Percentiles rank a stretch among this genome's conserved stretches.
Evolutionary conservation across 192 early-diverging fungal genomes (phyloP).

Genomic region (Paraglomus occultum): DNA sequence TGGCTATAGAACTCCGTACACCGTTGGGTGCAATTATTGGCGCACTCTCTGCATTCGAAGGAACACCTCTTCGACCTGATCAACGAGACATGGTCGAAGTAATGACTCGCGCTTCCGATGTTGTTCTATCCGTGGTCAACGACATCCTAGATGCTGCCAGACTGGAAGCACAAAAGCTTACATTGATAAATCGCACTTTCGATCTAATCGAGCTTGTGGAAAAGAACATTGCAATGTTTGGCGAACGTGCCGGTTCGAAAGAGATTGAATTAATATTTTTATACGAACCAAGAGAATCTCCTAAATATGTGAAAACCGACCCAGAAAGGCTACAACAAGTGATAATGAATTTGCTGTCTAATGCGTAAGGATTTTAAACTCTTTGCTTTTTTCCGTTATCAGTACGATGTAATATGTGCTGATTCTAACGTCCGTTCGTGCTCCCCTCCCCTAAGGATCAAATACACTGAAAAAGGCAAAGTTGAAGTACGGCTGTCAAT

Average conservation of each 20-base stretch:
- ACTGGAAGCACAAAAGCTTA: conserved; percentile 41
- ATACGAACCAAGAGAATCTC: conserved; percentile 44
- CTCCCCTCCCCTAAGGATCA: conserved; percentile 21
- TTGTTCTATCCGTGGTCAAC: conserved; percentile 41
- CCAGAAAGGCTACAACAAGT: conserved; percentile 41
- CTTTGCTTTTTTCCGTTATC: not conserved
- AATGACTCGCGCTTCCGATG: conserved; percentile 42
- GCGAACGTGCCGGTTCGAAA: conserved; percentile 37
- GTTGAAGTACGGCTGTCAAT: conserved; percentile 28
- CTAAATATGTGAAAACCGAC: conserved; percentile 39
- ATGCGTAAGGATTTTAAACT: conserved; percentile 35
- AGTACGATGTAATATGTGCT: not conserved
- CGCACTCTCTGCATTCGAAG: conserved; percentile 41
- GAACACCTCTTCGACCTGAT: conserved; percentile 37
- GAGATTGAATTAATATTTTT: conserved; percentile 45
- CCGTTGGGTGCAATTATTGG: conserved; percentile 45
- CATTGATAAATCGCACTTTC: conserved; percentile 43
- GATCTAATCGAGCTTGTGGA: conserved; percentile 41
- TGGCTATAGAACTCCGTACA: conserved; percentile 24
- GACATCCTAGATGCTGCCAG: conserved; percentile 43
- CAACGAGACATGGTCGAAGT: conserved; percentile 46
- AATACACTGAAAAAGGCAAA: conserved; percentile 49
- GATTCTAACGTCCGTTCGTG: not conserved
- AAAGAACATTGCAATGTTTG: conserved; percentile 41
- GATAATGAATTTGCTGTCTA: conserved; percentile 53